Conservation (phyloP, 345 rosid species). For the Citrus inodora region DNA sequence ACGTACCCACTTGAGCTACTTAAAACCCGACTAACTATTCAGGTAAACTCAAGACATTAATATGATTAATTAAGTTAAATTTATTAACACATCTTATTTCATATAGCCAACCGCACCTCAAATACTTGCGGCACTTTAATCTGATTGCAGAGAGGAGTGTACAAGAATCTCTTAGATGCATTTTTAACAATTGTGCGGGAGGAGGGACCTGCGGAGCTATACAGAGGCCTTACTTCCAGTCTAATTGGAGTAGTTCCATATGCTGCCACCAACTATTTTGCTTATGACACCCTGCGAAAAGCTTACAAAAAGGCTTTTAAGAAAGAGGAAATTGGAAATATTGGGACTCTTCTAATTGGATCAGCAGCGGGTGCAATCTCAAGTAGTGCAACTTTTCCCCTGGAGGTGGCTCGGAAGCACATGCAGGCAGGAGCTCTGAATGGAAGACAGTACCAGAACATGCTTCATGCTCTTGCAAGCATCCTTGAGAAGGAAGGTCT, state of each 20-base stretch:
- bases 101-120: neutral
- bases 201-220: constrained; percentile 52
- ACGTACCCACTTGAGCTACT: constrained; percentile 56
- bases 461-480: constrained; percentile 50
- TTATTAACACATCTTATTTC: neutral
- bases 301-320: constrained; percentile 37
- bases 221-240: constrained; percentile 55
- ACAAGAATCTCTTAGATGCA: constrained; percentile 43
- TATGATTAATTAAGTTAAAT: neutral
- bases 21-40: constrained; percentile 52
- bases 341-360: constrained; percentile 53
- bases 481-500: constrained; percentile 52
- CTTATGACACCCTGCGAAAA: constrained; percentile 47
- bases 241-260: constrained; percentile 57
- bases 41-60: constrained; percentile 26
- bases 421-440: constrained; percentile 62
- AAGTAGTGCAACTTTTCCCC: constrained; percentile 53
- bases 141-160: constrained; percentile 44
- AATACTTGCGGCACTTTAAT: neutral
- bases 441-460: constrained; percentile 47
- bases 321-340: constrained; percentile 48
- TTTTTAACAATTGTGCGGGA: constrained; percentile 43
- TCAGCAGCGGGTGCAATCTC: constrained; percentile 59
- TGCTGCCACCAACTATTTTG: constrained; percentile 55
- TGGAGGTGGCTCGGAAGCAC: constrained; percentile 59